A percentile compares a stretch with the other conserved stretches of the same genome.
Conservation (phyloP, 441 rosid genomes). For the Gossypium aridum region DNA sequence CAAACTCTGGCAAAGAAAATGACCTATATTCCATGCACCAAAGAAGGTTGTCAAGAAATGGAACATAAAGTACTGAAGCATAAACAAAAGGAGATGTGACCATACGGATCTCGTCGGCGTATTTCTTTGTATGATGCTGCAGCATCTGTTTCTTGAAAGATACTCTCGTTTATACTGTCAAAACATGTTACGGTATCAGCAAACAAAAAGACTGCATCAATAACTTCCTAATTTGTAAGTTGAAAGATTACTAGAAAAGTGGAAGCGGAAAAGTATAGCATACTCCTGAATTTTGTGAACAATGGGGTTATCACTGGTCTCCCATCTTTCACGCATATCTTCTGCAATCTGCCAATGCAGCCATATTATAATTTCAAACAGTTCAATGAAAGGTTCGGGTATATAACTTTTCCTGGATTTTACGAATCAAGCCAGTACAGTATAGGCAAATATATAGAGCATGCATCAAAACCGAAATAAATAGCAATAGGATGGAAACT, state of each 20-base stretch:
- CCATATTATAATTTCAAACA: constrained; percentile 4
- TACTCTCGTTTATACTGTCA: constrained; percentile 72
- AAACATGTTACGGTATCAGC: constrained; percentile 12
- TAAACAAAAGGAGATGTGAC: background rate
- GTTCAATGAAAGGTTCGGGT: background rate
- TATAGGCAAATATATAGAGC: background rate
- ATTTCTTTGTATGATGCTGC: constrained; percentile 84
- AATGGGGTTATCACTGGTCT: constrained; percentile 82
- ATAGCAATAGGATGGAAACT: background rate
- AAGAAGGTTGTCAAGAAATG: background rate
- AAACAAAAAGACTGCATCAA: constrained; percentile 6
- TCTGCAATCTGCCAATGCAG: constrained; percentile 66
- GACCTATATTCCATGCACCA: constrained; percentile 35
- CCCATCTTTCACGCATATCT: constrained; percentile 91
- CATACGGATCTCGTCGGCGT: constrained; percentile 45
- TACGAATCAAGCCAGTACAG: background rate
- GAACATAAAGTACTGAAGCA: constrained; percentile 9
- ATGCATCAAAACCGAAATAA: background rate
- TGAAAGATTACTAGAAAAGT: background rate
- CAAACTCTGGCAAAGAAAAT: constrained; percentile 85
- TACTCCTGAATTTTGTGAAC: constrained; percentile 98
- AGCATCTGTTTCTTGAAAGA: constrained; percentile 85
- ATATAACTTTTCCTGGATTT: background rate
- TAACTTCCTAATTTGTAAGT: background rate
- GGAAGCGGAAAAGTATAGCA: constrained; percentile 14